phyloP scores from a whole-genome alignment of 2,329 filamentous ascomycete genomes.

The Cephalotrichum gorgonifer region DNA sequence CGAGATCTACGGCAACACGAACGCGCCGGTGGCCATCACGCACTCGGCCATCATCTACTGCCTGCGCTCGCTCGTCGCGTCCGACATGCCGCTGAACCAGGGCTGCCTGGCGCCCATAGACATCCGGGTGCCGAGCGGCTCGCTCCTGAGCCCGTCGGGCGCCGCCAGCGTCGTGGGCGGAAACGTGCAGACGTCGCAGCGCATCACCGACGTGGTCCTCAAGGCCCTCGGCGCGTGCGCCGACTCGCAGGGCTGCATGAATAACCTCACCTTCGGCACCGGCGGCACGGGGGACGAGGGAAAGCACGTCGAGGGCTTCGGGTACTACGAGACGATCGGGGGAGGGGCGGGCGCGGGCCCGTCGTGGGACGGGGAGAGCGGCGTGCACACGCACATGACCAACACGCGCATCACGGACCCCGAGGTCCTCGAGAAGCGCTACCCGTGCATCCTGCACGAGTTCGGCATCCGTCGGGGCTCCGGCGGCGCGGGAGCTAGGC shows the following conservation, averaged over 20 bases:
- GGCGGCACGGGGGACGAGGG: conserved; percentile 37
- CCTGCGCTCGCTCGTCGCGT: conserved; percentile 66
- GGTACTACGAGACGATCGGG: conserved; percentile 24
- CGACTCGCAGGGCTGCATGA: conserved; percentile 65
- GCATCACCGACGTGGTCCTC: conserved; percentile 51
- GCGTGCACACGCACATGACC: conserved; percentile 24
- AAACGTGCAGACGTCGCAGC: conserved; percentile 14
- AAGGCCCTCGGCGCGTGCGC: conserved; percentile 63
- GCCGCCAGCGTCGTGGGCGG: conserved; percentile 13
- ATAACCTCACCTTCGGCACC: conserved; percentile 69
- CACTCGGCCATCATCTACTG: conserved; percentile 71
- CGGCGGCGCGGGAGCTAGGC: conserved; percentile 27
- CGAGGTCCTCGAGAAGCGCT: conserved; percentile 23
- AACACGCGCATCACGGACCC: conserved; percentile 26
- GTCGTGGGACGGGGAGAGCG: conserved; percentile 17
- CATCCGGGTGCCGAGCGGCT: conserved; percentile 61
- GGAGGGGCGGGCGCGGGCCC: conserved; percentile 20
- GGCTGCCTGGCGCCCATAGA: conserved; percentile 70
- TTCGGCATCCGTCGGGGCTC: conserved; percentile 28
- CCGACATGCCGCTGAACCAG: conserved; percentile 80
- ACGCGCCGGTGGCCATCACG: conserved; percentile 23
- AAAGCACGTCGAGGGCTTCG: conserved; percentile 44
- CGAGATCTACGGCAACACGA: conserved; percentile 23
- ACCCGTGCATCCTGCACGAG: conserved; percentile 19
- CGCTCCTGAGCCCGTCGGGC: conserved; percentile 25